These are phyloP conservation scores for Climacium dendroides DNA, from an alignment of 225 moss, liverwort and hornwort genomes.

Conservation along the genomic window DNA sequence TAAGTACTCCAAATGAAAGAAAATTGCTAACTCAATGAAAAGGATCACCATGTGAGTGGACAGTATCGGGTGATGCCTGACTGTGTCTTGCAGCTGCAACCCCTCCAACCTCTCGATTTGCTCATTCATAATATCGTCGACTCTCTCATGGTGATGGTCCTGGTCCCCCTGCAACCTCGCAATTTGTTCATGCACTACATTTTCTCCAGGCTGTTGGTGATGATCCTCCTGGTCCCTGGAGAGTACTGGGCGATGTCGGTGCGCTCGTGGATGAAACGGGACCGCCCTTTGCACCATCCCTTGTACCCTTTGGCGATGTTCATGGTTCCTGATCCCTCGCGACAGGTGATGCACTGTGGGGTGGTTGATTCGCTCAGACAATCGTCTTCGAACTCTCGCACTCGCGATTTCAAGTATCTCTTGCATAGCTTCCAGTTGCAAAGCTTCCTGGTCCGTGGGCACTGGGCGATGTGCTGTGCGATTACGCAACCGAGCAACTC, in stretches of 20 bases:
- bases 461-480: too few species aligned
- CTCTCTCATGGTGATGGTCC: not conserved
- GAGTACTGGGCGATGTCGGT: too few species aligned
- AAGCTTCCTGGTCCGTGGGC: not conserved
- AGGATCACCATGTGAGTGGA: not conserved
- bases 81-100: not conserved
- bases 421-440: not conserved
- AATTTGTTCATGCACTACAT: not conserved
- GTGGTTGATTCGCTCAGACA: not conserved
- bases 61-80: not conserved
- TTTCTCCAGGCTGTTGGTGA: not conserved
- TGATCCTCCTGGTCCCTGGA: not conserved
- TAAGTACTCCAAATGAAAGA: not conserved
- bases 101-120: not conserved
- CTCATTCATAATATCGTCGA: not conserved
- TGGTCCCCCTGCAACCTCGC: not conserved
- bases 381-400: not conserved
- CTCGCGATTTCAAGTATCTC: not conserved
- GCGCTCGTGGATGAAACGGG: not conserved
- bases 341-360: not conserved
- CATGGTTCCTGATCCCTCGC: not conserved
- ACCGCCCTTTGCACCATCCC: not conserved
- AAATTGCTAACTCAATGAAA: not conserved
- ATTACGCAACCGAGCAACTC: not conserved
- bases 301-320: not conserved